Base-by-base conservation (phyloP, 2,329 filamentous ascomycete species). In the Neonectria sp. region DNA sequence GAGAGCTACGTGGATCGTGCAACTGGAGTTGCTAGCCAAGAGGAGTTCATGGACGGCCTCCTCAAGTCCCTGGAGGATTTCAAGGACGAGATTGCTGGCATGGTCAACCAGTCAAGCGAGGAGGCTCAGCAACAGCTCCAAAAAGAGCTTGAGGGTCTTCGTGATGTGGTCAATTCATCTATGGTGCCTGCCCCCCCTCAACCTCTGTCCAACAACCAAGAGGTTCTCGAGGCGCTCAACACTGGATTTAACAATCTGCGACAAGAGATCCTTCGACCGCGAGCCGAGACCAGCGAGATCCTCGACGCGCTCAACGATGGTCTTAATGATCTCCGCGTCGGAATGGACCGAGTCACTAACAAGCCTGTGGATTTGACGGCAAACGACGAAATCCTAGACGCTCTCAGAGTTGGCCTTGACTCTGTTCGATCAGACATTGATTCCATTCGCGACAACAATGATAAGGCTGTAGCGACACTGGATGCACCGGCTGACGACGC, bases 301-400 rank as follows among this genome's bases (percentile, higher is more conserved):
- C 86, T 98, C 2, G 94, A 97, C 77, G 93, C 95, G 1, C 85
- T 98, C 60, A 95, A 97, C 66, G 95, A 98, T 79, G 95, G 95
- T 2, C 87, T 98, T 7, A 91, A 93, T 68, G 91, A 92, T 55
- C 85, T 98, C 9, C 90, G 93, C 29, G 85, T 86, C 31, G 92
- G 94, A 68, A 92, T 98, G 64, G 95, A 97, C 65, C 87, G 86
- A 76, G 86, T 96, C 17, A 86, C 90, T 25, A 91, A 95, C 77
- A 96, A 94, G 81, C 93, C 95, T 6, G 84, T 90, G 0, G 95
- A 97, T 74, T 87, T 95, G 80, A 95, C 92, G 1, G 91, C 94
- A 64, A 95, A 93, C 67, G 93, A 97, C 71, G 95, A 98, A 80
- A 95, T 98, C 59, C 86, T 98, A 1, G 93, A 97, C 67, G 94